These are phyloP conservation scores for Fusarium liriodendri DNA, from an alignment of 2,329 filamentous ascomycete genomes.

Conservation along the genomic window DNA sequence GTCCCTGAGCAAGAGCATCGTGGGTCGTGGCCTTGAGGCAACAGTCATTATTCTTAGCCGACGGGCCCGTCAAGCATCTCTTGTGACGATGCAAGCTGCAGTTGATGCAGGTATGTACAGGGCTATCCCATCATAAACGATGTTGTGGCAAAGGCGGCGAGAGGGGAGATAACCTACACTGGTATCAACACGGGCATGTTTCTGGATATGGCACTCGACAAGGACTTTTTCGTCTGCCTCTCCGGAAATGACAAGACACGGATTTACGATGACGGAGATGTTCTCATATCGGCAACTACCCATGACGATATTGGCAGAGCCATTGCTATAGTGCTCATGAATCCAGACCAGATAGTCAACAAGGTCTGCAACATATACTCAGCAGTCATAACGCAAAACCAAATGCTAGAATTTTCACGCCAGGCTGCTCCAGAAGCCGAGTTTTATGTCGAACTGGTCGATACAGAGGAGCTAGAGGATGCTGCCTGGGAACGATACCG, in stretches of 20 bases:
- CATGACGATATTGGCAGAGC: conserved; percentile 5
- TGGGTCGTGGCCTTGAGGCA: background rate
- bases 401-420: background rate
- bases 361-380: conserved; percentile 2
- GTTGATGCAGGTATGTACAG: background rate
- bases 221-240: conserved; percentile 2
- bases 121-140: conserved; percentile 10
- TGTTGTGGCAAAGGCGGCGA: background rate
- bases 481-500: conserved; percentile 13
- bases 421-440: background rate
- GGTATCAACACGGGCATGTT: conserved; percentile 17
- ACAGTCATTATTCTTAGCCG: conserved; percentile 12
- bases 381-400: conserved; percentile 13
- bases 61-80: background rate
- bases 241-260: background rate
- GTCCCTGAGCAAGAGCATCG: background rate
- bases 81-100: background rate
- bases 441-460: background rate
- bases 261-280: background rate
- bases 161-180: conserved; percentile 1
- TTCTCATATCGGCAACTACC: background rate
- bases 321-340: background rate
- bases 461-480: background rate
- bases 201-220: conserved; percentile 8
- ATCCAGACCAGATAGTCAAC: background rate